Conservation (phyloP, 202 grass and related monocot genomes). For the Zizania palustris region DNA sequence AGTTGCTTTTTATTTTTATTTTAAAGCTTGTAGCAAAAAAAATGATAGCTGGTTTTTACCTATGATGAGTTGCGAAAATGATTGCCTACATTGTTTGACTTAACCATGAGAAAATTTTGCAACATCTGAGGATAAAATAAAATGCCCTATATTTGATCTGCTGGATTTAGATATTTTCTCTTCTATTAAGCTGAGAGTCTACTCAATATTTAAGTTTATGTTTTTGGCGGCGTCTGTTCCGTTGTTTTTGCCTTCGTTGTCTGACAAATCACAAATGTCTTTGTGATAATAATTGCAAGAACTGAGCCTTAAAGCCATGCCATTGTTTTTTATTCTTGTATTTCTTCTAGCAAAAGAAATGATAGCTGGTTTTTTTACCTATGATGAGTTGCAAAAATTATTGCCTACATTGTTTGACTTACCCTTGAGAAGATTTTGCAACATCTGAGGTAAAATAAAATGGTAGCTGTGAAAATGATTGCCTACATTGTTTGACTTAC, state of each 20-base stretch:
- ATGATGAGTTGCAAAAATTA: constrained; percentile 44
- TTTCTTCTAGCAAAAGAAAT: constrained; percentile 3
- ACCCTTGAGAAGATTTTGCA: constrained; percentile 44
- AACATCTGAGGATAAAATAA: background rate
- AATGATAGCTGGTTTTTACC: background rate
- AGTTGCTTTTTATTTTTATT: background rate
- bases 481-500: constrained; percentile 52
- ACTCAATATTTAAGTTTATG: too few relatives aligned
- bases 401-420: constrained; percentile 57
- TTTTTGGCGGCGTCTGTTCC: too few relatives aligned
- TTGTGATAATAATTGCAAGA: too few relatives aligned
- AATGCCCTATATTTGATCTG: background rate
- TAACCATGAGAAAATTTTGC: background rate
- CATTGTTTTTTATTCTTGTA: background rate
- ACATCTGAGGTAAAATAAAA: constrained; percentile 62
- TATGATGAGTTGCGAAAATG: constrained; percentile 31
- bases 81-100: background rate
- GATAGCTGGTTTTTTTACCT: constrained; percentile 28
- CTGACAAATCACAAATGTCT: too few relatives aligned
- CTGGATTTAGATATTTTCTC: background rate
- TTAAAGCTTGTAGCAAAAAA: background rate
- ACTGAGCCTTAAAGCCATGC: too few relatives aligned
- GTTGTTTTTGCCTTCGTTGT: too few relatives aligned
- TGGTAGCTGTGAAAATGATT: too few relatives aligned
- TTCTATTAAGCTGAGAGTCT: too few relatives aligned